Percentiles rank a stretch among this genome's conserved stretches.
Conservation (phyloP, 2,329 filamentous ascomycete genomes). For the Didymella glomerata region DNA sequence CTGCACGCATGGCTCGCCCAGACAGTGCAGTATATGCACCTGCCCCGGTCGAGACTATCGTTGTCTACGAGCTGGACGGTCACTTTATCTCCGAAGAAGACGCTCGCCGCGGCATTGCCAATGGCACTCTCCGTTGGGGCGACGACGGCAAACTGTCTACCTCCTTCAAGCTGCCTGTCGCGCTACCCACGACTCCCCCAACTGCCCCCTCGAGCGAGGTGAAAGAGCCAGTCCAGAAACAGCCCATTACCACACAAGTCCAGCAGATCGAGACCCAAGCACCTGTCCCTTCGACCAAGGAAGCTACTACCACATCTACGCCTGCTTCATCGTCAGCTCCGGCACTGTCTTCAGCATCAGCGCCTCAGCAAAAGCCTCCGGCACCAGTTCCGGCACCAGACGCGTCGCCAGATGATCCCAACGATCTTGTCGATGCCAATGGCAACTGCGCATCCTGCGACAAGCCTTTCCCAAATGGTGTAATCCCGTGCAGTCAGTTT, state of each 20-base stretch:
- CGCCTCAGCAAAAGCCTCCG: neutral
- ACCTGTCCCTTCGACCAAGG: neutral
- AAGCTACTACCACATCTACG: conserved; percentile 22
- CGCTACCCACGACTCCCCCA: conserved; percentile 31
- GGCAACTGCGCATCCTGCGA: conserved; percentile 62
- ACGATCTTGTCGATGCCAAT: conserved; percentile 32
- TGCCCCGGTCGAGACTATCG: conserved; percentile 68
- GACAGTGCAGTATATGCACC: conserved; percentile 60
- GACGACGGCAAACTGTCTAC: conserved; percentile 63
- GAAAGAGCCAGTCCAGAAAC: conserved; percentile 11
- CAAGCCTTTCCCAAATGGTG: conserved; percentile 76
- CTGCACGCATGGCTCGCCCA: conserved; percentile 59
- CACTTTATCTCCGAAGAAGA: conserved; percentile 67
- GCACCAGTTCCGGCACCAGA: conserved; percentile 17
- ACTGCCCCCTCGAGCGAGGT: conserved; percentile 8
- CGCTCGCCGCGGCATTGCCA: conserved; percentile 74
- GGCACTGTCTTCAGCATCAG: conserved; percentile 3
- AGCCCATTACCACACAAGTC: conserved; percentile 11
- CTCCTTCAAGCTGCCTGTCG: conserved; percentile 26
- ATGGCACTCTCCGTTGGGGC: conserved; percentile 71
- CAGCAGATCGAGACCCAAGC: conserved; percentile 5
- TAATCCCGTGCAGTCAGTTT: conserved; percentile 75
- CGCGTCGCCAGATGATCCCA: conserved; percentile 25
- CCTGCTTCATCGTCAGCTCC: conserved; percentile 19
- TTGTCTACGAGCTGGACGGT: conserved; percentile 76